Evolutionary conservation across 805 yeast genomes (phyloP), one percentile per base, ranked within the genome.

Genomic region (Helenozyma baotianmanensis): DNA sequence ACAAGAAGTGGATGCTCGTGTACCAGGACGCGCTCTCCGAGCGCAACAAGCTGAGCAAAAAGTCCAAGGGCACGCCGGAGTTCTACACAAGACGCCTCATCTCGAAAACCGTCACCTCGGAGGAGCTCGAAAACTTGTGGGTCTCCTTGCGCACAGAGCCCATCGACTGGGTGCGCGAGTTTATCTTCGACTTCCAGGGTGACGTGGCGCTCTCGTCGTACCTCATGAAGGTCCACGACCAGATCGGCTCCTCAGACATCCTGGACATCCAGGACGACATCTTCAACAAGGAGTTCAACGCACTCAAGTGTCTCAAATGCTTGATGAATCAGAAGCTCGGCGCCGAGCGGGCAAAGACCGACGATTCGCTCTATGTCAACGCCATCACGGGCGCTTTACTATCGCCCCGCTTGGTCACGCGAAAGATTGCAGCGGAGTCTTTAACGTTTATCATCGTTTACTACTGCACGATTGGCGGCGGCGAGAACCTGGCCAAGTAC

Each of bases 91-190:
- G 82, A 32, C 72, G 73, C 39, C 69, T 92, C 42, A 70, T 89
- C 51, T 79, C 82, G 23, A 82, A 82, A 47, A 60, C 76, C 21
- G 78, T 89, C 33, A 67, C 83, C 1, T 62, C 77, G 4, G 76
- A 75, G 32, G 86, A 89, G 54, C 64, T 90, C 43, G 85, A 82
- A 24, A 84, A 84, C 45, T 69, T 92, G 32, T 86, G 92, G 83
- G 96, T 92, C 5, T 86, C 95, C 29, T 66, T 90, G 26, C 76
- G 97, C 43, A 87, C 97, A 0, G 97, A 90, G 53, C 88, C 89
- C 15, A 62, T 66, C 13, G 70, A 62, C 36, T 90, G 97, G 97
- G 92, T 86, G 0, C 69, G 75, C 30, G 70, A 67, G 14, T 92
- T 92, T 48, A 68, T 87, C n/a, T 62, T 56, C 39, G 77, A 70